Evolutionary conservation across 2,329 filamentous ascomycete species (phyloP).

Genomic region (Cladosporium austrohemisphaericum): DNA sequence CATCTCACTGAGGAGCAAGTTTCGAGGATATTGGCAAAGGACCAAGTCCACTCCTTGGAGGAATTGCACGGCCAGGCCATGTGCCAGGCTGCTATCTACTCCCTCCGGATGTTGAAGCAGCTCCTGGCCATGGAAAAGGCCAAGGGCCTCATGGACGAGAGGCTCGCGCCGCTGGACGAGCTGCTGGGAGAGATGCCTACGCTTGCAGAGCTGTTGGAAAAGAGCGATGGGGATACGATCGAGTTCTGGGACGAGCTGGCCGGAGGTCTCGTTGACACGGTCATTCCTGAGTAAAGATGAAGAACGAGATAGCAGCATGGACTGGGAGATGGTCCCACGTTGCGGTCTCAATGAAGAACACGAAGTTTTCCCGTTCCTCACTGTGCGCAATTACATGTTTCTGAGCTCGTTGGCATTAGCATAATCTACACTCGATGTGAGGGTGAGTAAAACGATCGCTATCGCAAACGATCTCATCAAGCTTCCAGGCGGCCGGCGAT

Average conservation of each 20-base stretch:
- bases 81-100: conserved; percentile 42
- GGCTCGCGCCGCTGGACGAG: background rate
- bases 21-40: conserved; percentile 26
- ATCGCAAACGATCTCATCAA: no score
- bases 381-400: no score
- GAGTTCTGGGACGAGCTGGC: conserved; percentile 7
- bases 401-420: no score
- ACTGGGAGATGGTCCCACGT: no score
- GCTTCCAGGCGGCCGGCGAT: no score
- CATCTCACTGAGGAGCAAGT: conserved; percentile 23
- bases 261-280: conserved; percentile 2
- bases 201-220: conserved; percentile 8
- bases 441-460: no score
- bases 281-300: background rate
- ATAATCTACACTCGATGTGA: no score
- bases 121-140: conserved; percentile 22
- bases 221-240: background rate
- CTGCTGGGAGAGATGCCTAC: conserved; percentile 7
- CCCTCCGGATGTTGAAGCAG: conserved; percentile 41
- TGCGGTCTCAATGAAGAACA: no score
- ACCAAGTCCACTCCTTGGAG: conserved; percentile 35
- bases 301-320: no score
- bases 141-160: background rate
- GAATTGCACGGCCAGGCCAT: conserved; percentile 39
- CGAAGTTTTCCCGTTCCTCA: no score